Evolutionary conservation across 2,329 filamentous ascomycete species (phyloP).

Genomic region (Dothideomycetes sp.): DNA sequence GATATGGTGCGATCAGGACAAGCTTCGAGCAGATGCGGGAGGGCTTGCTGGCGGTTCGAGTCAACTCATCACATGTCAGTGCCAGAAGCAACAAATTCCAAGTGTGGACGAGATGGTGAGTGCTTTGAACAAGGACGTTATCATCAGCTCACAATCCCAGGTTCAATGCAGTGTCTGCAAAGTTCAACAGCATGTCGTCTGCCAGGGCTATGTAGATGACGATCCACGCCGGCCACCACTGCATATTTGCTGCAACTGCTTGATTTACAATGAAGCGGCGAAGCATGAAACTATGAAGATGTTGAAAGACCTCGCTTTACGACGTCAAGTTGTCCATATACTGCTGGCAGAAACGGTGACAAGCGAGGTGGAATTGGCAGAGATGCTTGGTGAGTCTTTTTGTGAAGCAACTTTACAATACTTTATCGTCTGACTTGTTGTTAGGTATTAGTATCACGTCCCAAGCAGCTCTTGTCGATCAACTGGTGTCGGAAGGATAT

Average conservation of each 20-base stretch:
- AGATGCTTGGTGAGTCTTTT: constrained; percentile 7
- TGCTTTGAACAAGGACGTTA: too few species aligned
- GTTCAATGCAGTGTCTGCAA: constrained; percentile 32
- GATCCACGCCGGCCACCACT: constrained; percentile 27
- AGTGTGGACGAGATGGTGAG: too few species aligned
- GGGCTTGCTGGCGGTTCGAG: not conserved
- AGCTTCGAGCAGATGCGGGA: not conserved
- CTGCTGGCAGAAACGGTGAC: not conserved
- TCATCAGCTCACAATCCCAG: too few species aligned
- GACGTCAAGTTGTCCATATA: not conserved
- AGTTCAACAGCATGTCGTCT: constrained; percentile 32
- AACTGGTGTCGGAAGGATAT: not conserved
- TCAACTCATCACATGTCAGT: not conserved
- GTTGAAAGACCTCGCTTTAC: not conserved
- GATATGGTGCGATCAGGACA: not conserved
- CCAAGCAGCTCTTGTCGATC: not conserved
- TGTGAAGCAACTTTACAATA: too few species aligned
- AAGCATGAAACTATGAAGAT: not conserved
- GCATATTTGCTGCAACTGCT: constrained; percentile 36
- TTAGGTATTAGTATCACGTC: not conserved
- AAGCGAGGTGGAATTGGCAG: not conserved
- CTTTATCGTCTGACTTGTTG: not conserved
- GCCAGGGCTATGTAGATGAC: constrained; percentile 31
- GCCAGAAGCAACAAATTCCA: too few species aligned
- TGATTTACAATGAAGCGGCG: constrained; percentile 21